These are phyloP conservation scores for Aspergillus hancockii DNA, from an alignment of 495 filamentous ascomycete genomes.

Conservation along the genomic window DNA sequence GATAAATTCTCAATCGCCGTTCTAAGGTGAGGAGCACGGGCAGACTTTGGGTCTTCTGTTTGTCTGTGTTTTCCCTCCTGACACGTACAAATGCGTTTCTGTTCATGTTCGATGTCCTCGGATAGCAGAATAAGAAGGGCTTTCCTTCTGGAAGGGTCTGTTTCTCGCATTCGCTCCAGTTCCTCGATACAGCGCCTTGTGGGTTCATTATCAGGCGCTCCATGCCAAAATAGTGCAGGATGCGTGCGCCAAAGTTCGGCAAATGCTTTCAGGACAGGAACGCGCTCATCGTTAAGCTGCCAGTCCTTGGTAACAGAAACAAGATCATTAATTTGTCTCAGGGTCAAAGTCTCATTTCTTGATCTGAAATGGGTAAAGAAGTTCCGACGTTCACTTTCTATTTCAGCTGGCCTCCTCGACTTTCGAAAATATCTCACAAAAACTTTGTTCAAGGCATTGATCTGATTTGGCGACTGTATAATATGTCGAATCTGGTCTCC, in stretches of 20 bases:
- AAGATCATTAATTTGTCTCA: not conserved
- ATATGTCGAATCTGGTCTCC: not conserved
- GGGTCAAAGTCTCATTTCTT: not conserved
- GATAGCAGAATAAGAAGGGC: not conserved
- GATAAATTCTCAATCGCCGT: not conserved
- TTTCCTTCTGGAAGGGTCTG: not conserved
- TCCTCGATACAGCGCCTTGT: slow-evolving; percentile 3
- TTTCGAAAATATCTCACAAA: not conserved
- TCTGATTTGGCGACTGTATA: slow-evolving; percentile 1
- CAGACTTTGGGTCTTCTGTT: not conserved
- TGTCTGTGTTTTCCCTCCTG: not conserved
- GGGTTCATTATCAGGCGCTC: not conserved
- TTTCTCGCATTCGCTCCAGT: slow-evolving; percentile 1
- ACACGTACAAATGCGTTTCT: not conserved
- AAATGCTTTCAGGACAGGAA: not conserved
- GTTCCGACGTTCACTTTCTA: not conserved
- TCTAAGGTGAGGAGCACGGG: not conserved
- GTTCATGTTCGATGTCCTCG: slow-evolving; percentile 1
- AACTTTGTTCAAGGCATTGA: not conserved
- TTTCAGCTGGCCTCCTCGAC: not conserved
- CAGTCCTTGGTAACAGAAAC: not conserved
- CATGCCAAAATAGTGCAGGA: slow-evolving; percentile 1
- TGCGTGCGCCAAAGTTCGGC: not conserved
- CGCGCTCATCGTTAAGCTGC: not conserved
- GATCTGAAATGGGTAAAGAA: slow-evolving; percentile 2